phyloP scores from a whole-genome alignment of 495 filamentous ascomycete species.

The Gamarada debralockiae region DNA sequence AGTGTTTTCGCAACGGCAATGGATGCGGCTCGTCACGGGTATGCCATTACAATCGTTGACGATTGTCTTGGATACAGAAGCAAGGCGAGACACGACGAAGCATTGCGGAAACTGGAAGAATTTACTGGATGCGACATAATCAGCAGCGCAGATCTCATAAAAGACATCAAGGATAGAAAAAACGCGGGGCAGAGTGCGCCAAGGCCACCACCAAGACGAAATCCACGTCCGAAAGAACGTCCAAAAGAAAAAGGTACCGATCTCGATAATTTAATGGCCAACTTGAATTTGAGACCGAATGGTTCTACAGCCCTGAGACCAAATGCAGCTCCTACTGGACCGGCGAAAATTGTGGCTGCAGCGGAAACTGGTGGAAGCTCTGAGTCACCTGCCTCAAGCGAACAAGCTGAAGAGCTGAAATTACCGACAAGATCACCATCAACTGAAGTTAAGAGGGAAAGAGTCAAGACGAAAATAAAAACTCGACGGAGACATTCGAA shows the following conservation, averaged over 20 bases:
- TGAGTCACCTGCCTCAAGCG: neutral
- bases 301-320: neutral
- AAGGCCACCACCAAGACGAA: conserved; percentile 2
- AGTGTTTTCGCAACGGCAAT: conserved; percentile 90
- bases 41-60: conserved; percentile 77
- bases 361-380: conserved; percentile 3
- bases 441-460: conserved; percentile 24
- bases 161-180: conserved; percentile 13
- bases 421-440: conserved; percentile 7
- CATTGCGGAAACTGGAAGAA: conserved; percentile 71
- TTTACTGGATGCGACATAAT: conserved; percentile 69
- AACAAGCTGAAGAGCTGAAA: conserved; percentile 8
- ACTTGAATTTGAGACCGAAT: conserved; percentile 11
- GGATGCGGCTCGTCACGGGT: conserved; percentile 84
- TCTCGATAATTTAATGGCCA: conserved; percentile 22
- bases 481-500: conserved; percentile 20
- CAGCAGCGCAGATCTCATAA: conserved; percentile 53
- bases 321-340: conserved; percentile 9
- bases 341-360: conserved; percentile 5
- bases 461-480: conserved; percentile 21
- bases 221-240: neutral
- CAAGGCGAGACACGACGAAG: conserved; percentile 66
- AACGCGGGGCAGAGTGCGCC: neutral
- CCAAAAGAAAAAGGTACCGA: neutral
- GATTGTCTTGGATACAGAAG: conserved; percentile 87